Evolutionary conservation across 192 early-diverging fungal genomes (phyloP), one percentile per base, ranked within the genome.

Genomic region (Coemansia sp.): DNA sequence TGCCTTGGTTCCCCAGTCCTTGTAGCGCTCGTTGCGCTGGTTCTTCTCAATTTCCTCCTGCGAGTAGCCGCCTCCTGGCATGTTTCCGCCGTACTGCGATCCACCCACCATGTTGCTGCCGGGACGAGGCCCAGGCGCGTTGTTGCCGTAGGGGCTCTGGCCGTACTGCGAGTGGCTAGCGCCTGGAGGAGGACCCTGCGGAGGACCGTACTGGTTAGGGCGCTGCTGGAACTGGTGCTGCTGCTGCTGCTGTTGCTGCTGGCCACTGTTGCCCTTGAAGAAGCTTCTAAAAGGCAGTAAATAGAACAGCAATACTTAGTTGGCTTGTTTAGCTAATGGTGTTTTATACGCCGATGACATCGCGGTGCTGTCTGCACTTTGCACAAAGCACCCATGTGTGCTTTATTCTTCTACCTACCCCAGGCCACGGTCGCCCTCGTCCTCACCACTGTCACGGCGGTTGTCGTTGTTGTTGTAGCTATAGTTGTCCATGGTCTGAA

Each of bases 31-130:
- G 62, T 54, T 66, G 45, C 62, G 61, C 47, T 72, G 59, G 42
- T 62, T 56, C 50, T 68, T 65, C 1, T 65, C 70, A 2, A 69
- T 9, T 54, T 78, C 75, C 24, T 78, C 75, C 53, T 78, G 69
- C 18, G 75, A 69, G 60, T 65, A 78, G 64, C 61, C 67, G 47
- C 62, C 59, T 42, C 71, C 71, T 0, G 71, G 71, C 59, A 64
- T 58, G 64, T 79, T 79, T 61, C 64, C 67, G 16, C 65, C 64
- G 22, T 65, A 50, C 50, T 61, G 64, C 18, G 51, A 54, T 24
- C 69, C 69, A 30, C 70, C 75, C 20, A 62, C 67, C 68, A 68
- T 62, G 69, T 70, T 69, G 61, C 56, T 48, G 18, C 70, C 70
- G 11, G 67, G 63, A 10, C 62, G 70, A 18, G 65, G 64, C 4